Conservation (phyloP, 805 yeast genomes). For the Yarrowia hollandica region DNA sequence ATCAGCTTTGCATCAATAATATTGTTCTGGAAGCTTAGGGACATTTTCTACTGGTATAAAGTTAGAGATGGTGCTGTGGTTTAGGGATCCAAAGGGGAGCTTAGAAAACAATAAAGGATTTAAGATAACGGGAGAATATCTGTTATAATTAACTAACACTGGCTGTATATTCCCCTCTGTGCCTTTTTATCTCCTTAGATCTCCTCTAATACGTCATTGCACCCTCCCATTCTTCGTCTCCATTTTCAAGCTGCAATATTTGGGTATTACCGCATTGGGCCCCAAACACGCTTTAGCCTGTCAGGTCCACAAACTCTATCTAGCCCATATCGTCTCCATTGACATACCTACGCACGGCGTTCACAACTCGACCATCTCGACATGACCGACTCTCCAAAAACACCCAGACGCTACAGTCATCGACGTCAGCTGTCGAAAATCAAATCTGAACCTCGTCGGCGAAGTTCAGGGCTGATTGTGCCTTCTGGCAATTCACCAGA, state of each 20-base stretch:
- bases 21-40: conserved; percentile 3
- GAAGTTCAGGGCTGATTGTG: neutral
- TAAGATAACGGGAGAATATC: no score
- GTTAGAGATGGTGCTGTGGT: neutral
- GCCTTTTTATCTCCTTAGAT: no score
- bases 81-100: neutral
- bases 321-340: neutral
- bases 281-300: neutral
- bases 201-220: no score
- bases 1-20: neutral
- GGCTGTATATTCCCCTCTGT: no score
- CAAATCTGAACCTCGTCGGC: conserved; percentile 15
- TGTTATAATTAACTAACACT: no score
- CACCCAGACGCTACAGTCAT: conserved; percentile 17
- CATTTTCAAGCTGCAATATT: neutral
- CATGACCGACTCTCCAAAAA: conserved; percentile 21
- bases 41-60: neutral
- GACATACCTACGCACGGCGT: neutral
- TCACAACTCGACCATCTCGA: neutral
- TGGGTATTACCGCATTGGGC: conserved; percentile 6
- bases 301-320: neutral
- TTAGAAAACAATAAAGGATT: no score
- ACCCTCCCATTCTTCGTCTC: neutral
- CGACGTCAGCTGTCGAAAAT: conserved; percentile 20
- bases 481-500: conserved; percentile 7